Conservation (phyloP, 805 yeast species). For the Candida ascalaphidarum region DNA sequence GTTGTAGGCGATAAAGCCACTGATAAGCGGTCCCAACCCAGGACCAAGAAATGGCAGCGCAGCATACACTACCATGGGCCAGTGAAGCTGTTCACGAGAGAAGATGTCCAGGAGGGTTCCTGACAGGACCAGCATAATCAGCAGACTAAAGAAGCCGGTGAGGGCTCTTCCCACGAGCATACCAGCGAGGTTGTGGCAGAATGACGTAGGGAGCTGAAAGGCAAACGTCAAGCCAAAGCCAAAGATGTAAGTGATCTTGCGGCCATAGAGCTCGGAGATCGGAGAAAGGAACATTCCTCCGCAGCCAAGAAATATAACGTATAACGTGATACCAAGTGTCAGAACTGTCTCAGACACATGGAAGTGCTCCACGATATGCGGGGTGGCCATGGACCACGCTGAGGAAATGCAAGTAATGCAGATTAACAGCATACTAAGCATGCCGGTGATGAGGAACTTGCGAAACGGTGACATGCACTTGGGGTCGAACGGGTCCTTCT, state of each 20-base stretch:
- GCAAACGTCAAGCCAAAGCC: constrained; percentile 12
- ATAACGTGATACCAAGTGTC: constrained; percentile 18
- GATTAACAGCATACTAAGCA: constrained; percentile 14
- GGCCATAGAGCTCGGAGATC: constrained; percentile 55
- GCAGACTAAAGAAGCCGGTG: constrained; percentile 18
- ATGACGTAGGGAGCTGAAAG: constrained; percentile 17
- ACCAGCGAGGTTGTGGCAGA: constrained; percentile 15
- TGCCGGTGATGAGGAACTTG: constrained; percentile 17
- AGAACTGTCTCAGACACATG: constrained; percentile 15
- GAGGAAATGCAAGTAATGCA: constrained; percentile 21
- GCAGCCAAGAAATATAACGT: constrained; percentile 17
- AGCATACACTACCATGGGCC: constrained; percentile 17
- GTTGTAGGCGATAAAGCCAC: constrained; percentile 13
- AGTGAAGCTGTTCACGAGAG: constrained; percentile 23
- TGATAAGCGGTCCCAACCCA: constrained; percentile 18
- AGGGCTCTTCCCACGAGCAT: constrained; percentile 17
- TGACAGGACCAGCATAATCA: constrained; percentile 21
- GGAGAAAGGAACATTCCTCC: constrained; percentile 40
- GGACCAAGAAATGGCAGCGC: constrained; percentile 22
- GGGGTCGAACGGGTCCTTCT: background rate
- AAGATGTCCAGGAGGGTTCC: constrained; percentile 22
- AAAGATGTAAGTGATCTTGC: constrained; percentile 40
- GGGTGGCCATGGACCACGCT: constrained; percentile 19
- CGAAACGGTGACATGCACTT: background rate
- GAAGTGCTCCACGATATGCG: constrained; percentile 13